Evolutionary conservation across 345 rosid species (phyloP), one percentile per base, ranked within the genome.

Genomic region (Populus simonii): DNA sequence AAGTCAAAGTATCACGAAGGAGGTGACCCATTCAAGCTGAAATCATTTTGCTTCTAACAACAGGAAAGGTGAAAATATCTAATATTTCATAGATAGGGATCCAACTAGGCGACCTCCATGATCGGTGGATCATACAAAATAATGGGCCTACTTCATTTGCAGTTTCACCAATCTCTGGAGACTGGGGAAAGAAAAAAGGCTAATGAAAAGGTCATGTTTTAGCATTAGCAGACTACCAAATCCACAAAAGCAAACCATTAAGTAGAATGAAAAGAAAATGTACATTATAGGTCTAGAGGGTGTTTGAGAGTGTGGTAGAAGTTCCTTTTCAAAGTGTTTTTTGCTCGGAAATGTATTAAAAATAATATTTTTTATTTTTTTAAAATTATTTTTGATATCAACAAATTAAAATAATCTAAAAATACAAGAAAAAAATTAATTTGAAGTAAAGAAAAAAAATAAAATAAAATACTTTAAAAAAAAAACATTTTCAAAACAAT

Each of bases 131-230:
- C 57, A 20, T 75, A 57, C 31, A 77, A 79, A 73, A 25, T 20
- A 69, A 59, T 23, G 69, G 23, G 22, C 73, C 78, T 62, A 76
- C 80, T 49, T 80, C 35, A 61, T 51, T 7, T 38, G 29, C 47
- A 20, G 45, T 38, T 36, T 20, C 71, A 36, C 65, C 65, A 9
- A 59, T 59, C 65, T 9, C 23, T 59, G 29, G 65, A 59, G 25
- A 59, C 29, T n/a, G 6, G 29, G 65, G 65, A 25, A 23, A n/a
- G 65, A 23, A 59, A 57, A 59, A 33, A 68, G 22, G 13, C 38
- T 18, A 8, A 66, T 7, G 22, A 66, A 38, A 17, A 35, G 35
- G 10, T 17, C 12, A 68, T 1, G 11, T 36, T 13, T 68, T 10
- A 59, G n/a, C 22, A 35, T 22, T 7, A 43, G 27, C 29, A 66